Conservation (phyloP, 148 eudicot species). For the Limonium bicolor region DNA sequence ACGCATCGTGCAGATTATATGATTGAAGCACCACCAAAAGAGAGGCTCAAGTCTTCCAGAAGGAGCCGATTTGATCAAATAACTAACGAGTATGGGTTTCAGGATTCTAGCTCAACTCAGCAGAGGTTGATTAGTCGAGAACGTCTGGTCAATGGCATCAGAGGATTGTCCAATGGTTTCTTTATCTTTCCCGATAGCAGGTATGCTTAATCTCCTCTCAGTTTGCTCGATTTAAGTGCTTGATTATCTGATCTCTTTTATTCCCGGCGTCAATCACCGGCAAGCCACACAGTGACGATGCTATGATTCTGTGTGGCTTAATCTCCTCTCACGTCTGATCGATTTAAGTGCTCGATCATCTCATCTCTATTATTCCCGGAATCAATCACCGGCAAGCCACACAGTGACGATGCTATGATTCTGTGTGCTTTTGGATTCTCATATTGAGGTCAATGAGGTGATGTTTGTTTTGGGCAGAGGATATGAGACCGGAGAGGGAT, state of each 20-base stretch:
- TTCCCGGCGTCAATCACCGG: neutral
- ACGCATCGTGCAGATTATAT: constrained; percentile 16
- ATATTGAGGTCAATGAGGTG: too few species aligned
- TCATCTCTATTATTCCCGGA: neutral
- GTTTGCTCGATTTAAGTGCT: neutral
- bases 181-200: constrained; percentile 49
- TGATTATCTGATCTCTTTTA: neutral
- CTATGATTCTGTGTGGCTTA: too few species aligned
- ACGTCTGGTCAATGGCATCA: constrained; percentile 25
- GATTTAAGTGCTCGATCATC: neutral
- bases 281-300: too few species aligned
- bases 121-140: constrained; percentile 17
- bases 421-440: too few species aligned
- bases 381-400: too few species aligned
- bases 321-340: neutral
- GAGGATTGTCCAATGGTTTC: constrained; percentile 24
- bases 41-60: constrained; percentile 20
- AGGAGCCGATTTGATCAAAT: constrained; percentile 31
- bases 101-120: neutral
- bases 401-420: too few species aligned
- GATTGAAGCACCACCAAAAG: constrained; percentile 24
- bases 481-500: too few species aligned
- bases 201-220: constrained; percentile 7
- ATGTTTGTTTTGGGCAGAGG: too few species aligned
- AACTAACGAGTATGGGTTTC: constrained; percentile 23